A percentile compares a stretch with the other conserved stretches of the same genome.
Conservation (phyloP, 2,329 filamentous ascomycete species). For the Chaetomium sp. region DNA sequence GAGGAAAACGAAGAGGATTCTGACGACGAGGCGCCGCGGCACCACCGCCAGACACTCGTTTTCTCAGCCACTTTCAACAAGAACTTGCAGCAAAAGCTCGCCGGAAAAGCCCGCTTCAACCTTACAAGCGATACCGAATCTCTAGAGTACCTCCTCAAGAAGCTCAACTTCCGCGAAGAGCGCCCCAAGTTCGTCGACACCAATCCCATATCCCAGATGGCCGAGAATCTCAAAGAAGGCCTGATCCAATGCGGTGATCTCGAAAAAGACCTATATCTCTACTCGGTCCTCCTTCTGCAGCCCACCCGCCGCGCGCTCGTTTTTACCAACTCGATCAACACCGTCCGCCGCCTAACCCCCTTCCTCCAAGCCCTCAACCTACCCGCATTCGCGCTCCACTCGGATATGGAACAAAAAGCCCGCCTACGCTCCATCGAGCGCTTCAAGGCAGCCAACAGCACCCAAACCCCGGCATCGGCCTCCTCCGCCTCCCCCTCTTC, state of each 20-base stretch:
- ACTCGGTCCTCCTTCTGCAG: conserved; percentile 81
- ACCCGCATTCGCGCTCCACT: conserved; percentile 78
- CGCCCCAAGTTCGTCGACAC: conserved; percentile 92
- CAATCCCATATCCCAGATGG: conserved; percentile 88
- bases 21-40: conserved; percentile 45
- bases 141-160: conserved; percentile 89
- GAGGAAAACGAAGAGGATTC: conserved; percentile 53
- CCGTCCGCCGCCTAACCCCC: conserved; percentile 82
- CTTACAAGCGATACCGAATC: conserved; percentile 74
- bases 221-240: conserved; percentile 80
- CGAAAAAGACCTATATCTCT: conserved; percentile 97
- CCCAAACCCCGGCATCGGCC: neutral
- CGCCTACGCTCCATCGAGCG: conserved; percentile 89
- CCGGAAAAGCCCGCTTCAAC: conserved; percentile 70
- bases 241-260: conserved; percentile 89
- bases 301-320: conserved; percentile 79
- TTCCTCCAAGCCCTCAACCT: conserved; percentile 82
- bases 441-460: conserved; percentile 63
- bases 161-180: conserved; percentile 82
- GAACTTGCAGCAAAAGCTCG: conserved; percentile 85
- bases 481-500: conserved; percentile 36
- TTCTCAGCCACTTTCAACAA: conserved; percentile 98
- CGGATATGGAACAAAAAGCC: conserved; percentile 93
- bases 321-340: conserved; percentile 94
- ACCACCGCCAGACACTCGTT: conserved; percentile 79